These are phyloP conservation scores for Coniochaeta prunicola DNA, from an alignment of 2,329 filamentous ascomycete species.

Conservation along the genomic window DNA sequence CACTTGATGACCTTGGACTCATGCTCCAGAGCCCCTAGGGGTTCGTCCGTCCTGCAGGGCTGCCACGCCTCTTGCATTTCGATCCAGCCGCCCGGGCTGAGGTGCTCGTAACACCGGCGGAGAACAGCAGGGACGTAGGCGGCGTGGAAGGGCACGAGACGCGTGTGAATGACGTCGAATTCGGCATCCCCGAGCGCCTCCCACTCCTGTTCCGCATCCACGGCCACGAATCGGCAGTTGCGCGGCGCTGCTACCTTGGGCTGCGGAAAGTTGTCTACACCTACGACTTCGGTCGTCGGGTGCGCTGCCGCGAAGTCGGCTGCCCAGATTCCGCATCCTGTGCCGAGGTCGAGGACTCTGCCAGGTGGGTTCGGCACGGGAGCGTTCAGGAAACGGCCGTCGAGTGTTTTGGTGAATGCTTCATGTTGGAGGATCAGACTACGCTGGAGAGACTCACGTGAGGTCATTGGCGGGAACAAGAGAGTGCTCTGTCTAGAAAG, in stretches of 20 bases:
- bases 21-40: not conserved
- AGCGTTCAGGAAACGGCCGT: not conserved
- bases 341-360: conserved; percentile 3
- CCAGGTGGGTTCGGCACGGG: not conserved
- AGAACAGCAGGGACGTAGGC: not conserved
- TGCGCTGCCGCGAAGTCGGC: conserved; percentile 6
- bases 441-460: not conserved
- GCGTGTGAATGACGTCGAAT: conserved; percentile 2
- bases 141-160: not conserved
- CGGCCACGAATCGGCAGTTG: conserved; percentile 1
- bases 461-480: not conserved
- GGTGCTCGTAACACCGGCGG: not conserved
- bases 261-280: conserved; percentile 2
- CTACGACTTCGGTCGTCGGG: not conserved
- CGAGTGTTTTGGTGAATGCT: not conserved
- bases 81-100: not conserved
- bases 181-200: not conserved
- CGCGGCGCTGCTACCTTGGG: not conserved
- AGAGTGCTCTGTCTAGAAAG: too few species aligned
- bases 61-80: not conserved
- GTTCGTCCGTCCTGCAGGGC: not conserved
- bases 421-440: conserved; percentile 3
- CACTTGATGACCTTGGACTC: not conserved
- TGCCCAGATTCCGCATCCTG: conserved; percentile 5
- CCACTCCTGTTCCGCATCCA: conserved; percentile 2